Conservation (phyloP, 176 grass and related monocot genomes). For the Chrysopogon serrulatus region DNA sequence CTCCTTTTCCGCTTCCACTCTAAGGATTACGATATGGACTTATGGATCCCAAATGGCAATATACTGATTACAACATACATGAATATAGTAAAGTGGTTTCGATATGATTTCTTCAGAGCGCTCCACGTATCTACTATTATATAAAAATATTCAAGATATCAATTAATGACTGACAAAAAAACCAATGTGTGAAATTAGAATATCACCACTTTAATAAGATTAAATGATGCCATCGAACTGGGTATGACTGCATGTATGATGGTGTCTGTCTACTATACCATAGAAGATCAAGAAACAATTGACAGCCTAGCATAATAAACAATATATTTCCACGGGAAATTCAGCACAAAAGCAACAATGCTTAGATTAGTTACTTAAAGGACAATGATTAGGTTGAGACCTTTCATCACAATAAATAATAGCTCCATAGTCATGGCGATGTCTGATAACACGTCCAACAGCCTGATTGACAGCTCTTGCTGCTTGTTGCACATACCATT, state of each 20-base stretch:
- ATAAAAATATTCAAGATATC: not conserved
- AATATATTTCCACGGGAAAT: not conserved
- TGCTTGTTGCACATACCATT: slow-evolving; percentile 98
- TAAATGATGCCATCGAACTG: not conserved
- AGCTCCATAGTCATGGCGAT: slow-evolving; percentile 90
- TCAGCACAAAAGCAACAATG: slow-evolving; percentile 23
- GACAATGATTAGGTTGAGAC: slow-evolving; percentile 36
- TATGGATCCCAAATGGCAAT: not conserved
- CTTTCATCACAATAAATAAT: slow-evolving; percentile 99
- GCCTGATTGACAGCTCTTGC: slow-evolving; percentile 97
- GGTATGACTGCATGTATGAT: not conserved
- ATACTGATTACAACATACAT: not conserved
- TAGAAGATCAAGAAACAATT: not conserved
- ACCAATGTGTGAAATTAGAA: not conserved
- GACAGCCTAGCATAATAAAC: not conserved
- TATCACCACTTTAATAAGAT: not conserved
- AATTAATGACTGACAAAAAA: not conserved
- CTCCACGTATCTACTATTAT: not conserved
- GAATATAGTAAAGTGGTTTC: not conserved
- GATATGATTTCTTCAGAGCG: not conserved
- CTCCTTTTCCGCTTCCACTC: not conserved
- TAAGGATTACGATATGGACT: not conserved
- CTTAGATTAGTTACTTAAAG: slow-evolving; percentile 8
- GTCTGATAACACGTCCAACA: slow-evolving; percentile 92
- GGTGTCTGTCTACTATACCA: not conserved